Base-by-base conservation (phyloP, 768 basidiomycete species). In the Mrakia blollopis region DNA sequence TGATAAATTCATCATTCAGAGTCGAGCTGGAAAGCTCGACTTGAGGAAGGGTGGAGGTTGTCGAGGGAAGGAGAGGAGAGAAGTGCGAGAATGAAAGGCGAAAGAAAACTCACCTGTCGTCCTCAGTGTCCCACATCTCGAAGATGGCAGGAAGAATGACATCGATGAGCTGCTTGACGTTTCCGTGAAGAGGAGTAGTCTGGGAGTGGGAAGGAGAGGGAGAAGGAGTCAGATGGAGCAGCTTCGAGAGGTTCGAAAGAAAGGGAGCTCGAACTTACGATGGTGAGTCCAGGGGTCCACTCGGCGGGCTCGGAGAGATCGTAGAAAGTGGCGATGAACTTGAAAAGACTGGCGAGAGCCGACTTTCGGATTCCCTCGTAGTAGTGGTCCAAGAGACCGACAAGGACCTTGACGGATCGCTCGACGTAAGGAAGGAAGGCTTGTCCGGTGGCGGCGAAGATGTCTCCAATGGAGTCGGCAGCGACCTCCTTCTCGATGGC, bases 401-500 rank as follows among this genome's bases (percentile, higher is more conserved):
- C 87, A 72, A 99, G 89, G 37, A 83, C 82, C 81, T 91, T 90
- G 65, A 92, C 89, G 80, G 88, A 90, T 79, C 87, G 85, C 85
- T 98, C 94, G 79, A 98, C 89, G 82, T 88, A 98, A 6, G 94
- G 93, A 80, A 98, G 86, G 89, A 96, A 98, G 81, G 92, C 90
- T 67, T 83, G 84, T 80, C 89, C 89, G 41, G 92, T 93, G 16
- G 91, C 88, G 41, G 89, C 87, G 83, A 98, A 98, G 79, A 99
- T 85, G 50, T 91, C 91, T 78, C 96, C 94, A 79, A 98, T 90
- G 7, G 95, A 93, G 83, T 98, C 95, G 35, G 94, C 93, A 30
- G 97, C 95, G 78, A 98, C 97, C 86, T 99, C 97, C 85, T 99
- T 99, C 87, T 99, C 97, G 75, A 98, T 94, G 61, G 95, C 95